Evolutionary conservation across 2,329 filamentous ascomycete species (phyloP).

Genomic region (Pleoardoris graminearum): DNA sequence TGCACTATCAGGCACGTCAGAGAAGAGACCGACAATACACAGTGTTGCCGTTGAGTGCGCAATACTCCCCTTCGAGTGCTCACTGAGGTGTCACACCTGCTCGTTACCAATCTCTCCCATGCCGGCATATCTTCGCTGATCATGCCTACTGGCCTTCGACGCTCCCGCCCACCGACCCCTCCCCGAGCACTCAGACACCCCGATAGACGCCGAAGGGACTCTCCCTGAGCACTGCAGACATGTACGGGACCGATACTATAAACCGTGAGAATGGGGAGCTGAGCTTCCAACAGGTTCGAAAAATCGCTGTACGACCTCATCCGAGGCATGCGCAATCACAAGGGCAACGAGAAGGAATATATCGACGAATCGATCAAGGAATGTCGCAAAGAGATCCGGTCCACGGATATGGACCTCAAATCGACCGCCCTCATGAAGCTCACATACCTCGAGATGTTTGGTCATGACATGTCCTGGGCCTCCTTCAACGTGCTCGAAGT

Average conservation of each 20-base stretch:
- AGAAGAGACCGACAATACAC: background rate
- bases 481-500: conserved; percentile 98
- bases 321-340: conserved; percentile 90
- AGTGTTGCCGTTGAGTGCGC: background rate
- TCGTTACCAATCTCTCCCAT: conserved; percentile 15
- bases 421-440: conserved; percentile 94
- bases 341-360: conserved; percentile 92
- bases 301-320: conserved; percentile 99
- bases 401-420: conserved; percentile 97
- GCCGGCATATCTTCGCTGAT: conserved; percentile 29
- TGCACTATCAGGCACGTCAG: conserved; percentile 17
- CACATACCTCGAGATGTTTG: conserved; percentile 98
- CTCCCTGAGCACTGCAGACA: conserved; percentile 24
- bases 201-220: conserved; percentile 21
- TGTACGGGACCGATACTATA: conserved; percentile 19
- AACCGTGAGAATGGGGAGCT: conserved; percentile 1
- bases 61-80: background rate
- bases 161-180: conserved; percentile 34
- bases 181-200: conserved; percentile 23
- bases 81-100: background rate
- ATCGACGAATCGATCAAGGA: conserved; percentile 92
- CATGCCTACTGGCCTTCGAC: conserved; percentile 37
- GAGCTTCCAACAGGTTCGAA: conserved; percentile 76
- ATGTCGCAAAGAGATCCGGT: conserved; percentile 89
- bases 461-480: conserved; percentile 99